Evolutionary conservation across 305 asterid species (phyloP), one percentile per base, ranked within the genome.

Genomic region (Fraxinus baroniana): DNA sequence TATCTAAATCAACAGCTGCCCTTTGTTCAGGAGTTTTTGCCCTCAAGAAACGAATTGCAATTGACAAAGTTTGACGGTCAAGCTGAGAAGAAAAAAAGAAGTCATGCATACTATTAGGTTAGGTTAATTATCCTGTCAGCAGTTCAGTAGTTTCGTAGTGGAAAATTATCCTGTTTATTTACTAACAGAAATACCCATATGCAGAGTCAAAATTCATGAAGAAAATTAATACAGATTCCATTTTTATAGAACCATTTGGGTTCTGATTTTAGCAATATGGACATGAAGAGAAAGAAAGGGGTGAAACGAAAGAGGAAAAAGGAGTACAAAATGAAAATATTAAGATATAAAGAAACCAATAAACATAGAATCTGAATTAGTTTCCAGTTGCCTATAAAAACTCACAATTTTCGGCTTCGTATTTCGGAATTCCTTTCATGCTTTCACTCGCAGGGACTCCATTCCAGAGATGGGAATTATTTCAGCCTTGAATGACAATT

Each of bases 1-100:
- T 94, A 85, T 96, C 99, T 86, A 96, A 86, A 92, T 96, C 99
- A 84, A 96, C 99, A 77, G 99, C 98, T 44, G 99, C 99, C 89
- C 99, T 96, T 88, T 96, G 97, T 83, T 96, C 97, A 52, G 99
- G 98, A 66, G 97, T 96, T 84, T 91, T 96, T 35, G 99, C 99
- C 91, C 77, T 94, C 86, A 96, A 62, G 87, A 96, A 94, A 70
- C 99, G 98, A 84, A 96, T 74, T 12, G 95, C 98, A 83, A 96
- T 91, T 0, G 99, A 96, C 80, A 96, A 87, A 64, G 94, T 92
- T 88, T 80, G 79, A 24, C 94, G 91, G 80, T 94, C 97, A 9
- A 96, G 85, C 99, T 96, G 98, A 90, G 91, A 70, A 30, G 97
- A 90, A 92, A 70, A 28, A 39, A 74, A n/a, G 46, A 44, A 85